phyloP scores from a whole-genome alignment of 139 green algal species.

The Tetraselmis chui region DNA sequence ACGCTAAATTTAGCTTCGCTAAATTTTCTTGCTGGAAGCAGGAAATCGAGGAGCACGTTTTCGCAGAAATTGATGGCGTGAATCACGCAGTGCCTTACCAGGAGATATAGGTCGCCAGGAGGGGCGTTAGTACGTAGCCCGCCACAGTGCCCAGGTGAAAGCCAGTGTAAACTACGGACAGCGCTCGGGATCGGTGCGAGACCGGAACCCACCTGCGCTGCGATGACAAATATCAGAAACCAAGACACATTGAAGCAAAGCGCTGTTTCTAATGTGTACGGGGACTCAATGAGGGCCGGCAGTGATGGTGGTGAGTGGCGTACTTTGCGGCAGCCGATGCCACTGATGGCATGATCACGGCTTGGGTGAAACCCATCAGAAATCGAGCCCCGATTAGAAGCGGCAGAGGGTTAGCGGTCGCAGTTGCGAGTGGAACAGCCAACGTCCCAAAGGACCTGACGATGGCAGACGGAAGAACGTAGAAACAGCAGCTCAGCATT shows the following conservation, averaged over 20 bases:
- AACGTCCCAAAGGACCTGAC: background rate
- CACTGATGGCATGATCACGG: background rate
- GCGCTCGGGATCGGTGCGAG: background rate
- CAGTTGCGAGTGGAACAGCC: background rate
- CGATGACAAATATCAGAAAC: no score
- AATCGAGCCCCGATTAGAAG: background rate
- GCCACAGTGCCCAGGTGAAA: background rate
- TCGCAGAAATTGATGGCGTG: no score
- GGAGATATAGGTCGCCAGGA: background rate
- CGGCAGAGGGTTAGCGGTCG: background rate
- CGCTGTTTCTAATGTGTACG: no score
- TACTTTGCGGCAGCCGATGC: background rate
- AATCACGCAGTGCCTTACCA: background rate
- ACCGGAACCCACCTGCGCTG: background rate
- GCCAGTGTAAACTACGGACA: background rate
- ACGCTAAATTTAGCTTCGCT: no score
- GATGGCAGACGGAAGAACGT: no score
- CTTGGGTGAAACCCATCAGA: background rate
- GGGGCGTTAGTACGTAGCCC: background rate
- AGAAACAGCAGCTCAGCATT: no score
- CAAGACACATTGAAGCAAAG: no score
- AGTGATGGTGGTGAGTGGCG: no score
- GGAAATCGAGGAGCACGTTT: no score
- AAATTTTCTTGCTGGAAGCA: no score
- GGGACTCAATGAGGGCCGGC: no score